These are phyloP conservation scores for Tolypocladium nubicola DNA, from an alignment of 2,329 filamentous ascomycete genomes.

Conservation along the genomic window DNA sequence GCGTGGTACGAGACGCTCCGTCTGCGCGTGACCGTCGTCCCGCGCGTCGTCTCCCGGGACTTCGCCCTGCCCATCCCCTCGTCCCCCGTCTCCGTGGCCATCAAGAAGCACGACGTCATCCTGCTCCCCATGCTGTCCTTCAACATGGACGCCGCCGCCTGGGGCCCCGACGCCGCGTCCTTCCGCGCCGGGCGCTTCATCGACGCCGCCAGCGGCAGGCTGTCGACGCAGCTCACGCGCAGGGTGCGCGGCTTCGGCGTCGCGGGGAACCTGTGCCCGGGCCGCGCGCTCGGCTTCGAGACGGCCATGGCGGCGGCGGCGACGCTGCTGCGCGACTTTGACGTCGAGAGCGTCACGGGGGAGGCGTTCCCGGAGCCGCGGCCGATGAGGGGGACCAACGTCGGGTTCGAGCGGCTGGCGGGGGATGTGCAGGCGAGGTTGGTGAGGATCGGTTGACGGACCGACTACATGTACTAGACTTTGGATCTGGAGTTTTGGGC, in stretches of 20 bases:
- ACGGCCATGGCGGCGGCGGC: constrained; percentile 16
- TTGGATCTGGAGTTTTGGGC: neutral
- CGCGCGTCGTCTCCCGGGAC: constrained; percentile 16
- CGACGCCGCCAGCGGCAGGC: constrained; percentile 7
- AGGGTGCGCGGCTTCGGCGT: constrained; percentile 20
- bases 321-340: constrained; percentile 15
- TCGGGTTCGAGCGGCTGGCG: constrained; percentile 19
- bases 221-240: constrained; percentile 11
- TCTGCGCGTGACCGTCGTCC: constrained; percentile 19
- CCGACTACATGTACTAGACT: neutral
- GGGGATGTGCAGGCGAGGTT: constrained; percentile 16
- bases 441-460: neutral
- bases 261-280: constrained; percentile 19
- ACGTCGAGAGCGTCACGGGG: constrained; percentile 10
- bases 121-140: constrained; percentile 21
- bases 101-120: constrained; percentile 17
- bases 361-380: constrained; percentile 11
- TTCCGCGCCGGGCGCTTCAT: constrained; percentile 20
- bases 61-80: constrained; percentile 12
- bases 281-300: constrained; percentile 17
- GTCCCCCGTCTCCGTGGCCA: constrained; percentile 6
- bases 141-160: constrained; percentile 14
- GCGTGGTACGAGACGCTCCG: constrained; percentile 20
- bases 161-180: constrained; percentile 15
- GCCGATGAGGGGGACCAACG: constrained; percentile 14